Evolutionary conservation across 805 yeast genomes (phyloP), one percentile per base, ranked within the genome.

Genomic region (Wickerhamomyces tratensis): DNA sequence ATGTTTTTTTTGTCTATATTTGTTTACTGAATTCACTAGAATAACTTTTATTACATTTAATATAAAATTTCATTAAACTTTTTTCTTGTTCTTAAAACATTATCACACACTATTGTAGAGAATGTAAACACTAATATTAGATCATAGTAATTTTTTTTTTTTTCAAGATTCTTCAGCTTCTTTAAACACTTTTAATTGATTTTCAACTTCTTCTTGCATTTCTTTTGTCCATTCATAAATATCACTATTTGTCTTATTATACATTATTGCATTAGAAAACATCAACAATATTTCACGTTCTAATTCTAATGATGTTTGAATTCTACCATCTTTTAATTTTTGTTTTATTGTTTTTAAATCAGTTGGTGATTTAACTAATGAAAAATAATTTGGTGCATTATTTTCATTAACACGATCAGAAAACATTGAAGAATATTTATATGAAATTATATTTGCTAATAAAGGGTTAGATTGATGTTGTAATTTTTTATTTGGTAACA

Each of bases 261-360:
- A 86, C 93, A 86, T 86, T 14, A 85, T 72, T 14, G 91, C 86
- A 58, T 86, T 86, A 41, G 91, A 82, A 62, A 82, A 83, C 93
- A 86, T 83, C 45, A 80, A 65, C 64, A 80, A 71, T 37, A 86
- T 66, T 47, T 82, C 86, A 40, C 82, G 65, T 49, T 85, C 86
- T 25, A 86, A 63, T 44, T 80, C 78, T 25, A 57, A 65, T 10
- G 63, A 59, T 14, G 58, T 56, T 33, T 71, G 67, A 36, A 85
- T 72, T 42, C 71, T 68, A 0, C 79, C 80, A 40, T 76, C 77
- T 47, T 78, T 78, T 29, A 85, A 70, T 49, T 67, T 70, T 38
- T 69, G 68, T 46, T 73, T 67, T 36, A 86, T 75, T 6, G 77
- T 74, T 52, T 82, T 80, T 48, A 85, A 59, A 57, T 86, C 91